phyloP scores from a whole-genome alignment of 768 basidiomycete genomes.

The Mycena vulgaris region DNA sequence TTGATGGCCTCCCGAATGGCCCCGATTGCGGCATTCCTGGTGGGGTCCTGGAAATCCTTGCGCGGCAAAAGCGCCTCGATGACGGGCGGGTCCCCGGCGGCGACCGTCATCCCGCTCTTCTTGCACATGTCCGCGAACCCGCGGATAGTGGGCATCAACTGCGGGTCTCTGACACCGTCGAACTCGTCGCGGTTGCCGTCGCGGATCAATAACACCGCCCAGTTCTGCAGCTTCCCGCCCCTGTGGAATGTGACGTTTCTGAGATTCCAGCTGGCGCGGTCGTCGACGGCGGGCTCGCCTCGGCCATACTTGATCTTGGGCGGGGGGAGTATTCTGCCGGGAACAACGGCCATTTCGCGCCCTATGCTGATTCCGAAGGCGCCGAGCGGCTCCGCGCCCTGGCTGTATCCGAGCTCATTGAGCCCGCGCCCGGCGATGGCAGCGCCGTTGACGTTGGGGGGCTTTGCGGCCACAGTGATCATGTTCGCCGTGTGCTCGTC shows the following conservation, averaged over 20 bases:
- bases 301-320: slow-evolving; percentile 75
- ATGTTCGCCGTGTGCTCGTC: slow-evolving; percentile 80
- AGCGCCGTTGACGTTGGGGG: slow-evolving; percentile 77
- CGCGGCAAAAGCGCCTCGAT: slow-evolving; percentile 64
- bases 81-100: slow-evolving; percentile 52
- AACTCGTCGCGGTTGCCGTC: slow-evolving; percentile 81
- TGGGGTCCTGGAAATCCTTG: slow-evolving; percentile 68
- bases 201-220: slow-evolving; percentile 79
- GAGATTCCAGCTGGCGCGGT: slow-evolving; percentile 86
- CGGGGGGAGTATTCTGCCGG: slow-evolving; percentile 75
- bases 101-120: slow-evolving; percentile 73
- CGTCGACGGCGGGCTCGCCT: slow-evolving; percentile 62
- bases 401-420: slow-evolving; percentile 69
- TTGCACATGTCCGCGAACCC: slow-evolving; percentile 78
- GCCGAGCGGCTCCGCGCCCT: slow-evolving; percentile 56
- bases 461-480: slow-evolving; percentile 80
- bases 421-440: slow-evolving; percentile 77
- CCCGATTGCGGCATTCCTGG: slow-evolving; percentile 64
- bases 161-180: slow-evolving; percentile 64
- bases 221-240: slow-evolving; percentile 70
- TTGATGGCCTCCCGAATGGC: slow-evolving; percentile 60
- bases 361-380: slow-evolving; percentile 77
- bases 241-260: slow-evolving; percentile 73
- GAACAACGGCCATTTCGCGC: slow-evolving; percentile 77
- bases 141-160: slow-evolving; percentile 59